These are phyloP conservation scores for Daldinia sp. DNA, from an alignment of 2,329 filamentous ascomycete genomes.

Conservation along the genomic window DNA sequence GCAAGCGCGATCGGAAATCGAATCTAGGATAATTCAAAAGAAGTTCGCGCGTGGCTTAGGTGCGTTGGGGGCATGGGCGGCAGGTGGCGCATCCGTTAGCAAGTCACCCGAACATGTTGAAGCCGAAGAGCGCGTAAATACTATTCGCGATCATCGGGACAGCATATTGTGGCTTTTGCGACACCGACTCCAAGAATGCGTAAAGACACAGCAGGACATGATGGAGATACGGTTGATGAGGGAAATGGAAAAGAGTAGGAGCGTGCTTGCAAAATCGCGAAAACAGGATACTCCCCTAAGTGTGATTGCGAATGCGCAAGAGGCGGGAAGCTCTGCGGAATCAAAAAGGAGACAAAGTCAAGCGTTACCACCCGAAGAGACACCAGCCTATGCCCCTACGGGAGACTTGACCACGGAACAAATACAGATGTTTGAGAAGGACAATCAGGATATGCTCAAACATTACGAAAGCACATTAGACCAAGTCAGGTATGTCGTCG, in stretches of 20 bases:
- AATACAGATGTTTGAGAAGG: constrained; percentile 89
- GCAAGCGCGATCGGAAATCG: constrained; percentile 79
- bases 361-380: constrained; percentile 40
- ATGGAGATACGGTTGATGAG: constrained; percentile 88
- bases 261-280: constrained; percentile 76
- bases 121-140: constrained; percentile 75
- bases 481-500: constrained; percentile 82
- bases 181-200: constrained; percentile 77
- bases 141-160: constrained; percentile 76
- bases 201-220: constrained; percentile 84
- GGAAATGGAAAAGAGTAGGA: constrained; percentile 89
- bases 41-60: constrained; percentile 73
- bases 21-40: constrained; percentile 73
- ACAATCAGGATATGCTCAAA: constrained; percentile 90
- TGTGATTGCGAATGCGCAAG: constrained; percentile 24
- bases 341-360: constrained; percentile 36
- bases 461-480: constrained; percentile 94
- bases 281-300: constrained; percentile 42
- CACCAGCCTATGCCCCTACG: constrained; percentile 35
- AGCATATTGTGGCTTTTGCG: constrained; percentile 85
- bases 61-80: constrained; percentile 68
- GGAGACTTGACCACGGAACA: constrained; percentile 81
- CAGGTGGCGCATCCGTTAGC: constrained; percentile 65
- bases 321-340: constrained; percentile 31
- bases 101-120: constrained; percentile 71